Percentiles rank a stretch among this genome's conserved stretches.
phyloP scores from a whole-genome alignment of 148 eudicot species.

The Heliosperma pusillum region DNA sequence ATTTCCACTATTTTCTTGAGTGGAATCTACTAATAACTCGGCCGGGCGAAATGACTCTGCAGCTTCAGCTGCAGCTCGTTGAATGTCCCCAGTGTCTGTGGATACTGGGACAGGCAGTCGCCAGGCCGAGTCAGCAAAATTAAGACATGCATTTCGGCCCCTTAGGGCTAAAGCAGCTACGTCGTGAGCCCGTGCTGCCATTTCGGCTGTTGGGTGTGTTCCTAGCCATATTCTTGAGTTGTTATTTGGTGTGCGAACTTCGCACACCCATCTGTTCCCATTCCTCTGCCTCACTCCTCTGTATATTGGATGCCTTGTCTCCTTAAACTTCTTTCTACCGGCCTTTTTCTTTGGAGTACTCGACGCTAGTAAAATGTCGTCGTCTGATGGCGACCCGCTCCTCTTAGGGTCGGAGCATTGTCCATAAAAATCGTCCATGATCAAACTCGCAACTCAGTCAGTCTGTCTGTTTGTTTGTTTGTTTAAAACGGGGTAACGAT shows the following conservation, averaged over 20 bases:
- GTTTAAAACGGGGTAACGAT: too few relatives aligned
- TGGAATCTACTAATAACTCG: neutral
- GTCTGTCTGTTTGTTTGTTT: too few relatives aligned
- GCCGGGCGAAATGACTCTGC: constrained; percentile 38
- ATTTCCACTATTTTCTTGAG: neutral
- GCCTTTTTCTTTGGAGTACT: constrained; percentile 44
- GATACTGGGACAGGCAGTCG: constrained; percentile 30
- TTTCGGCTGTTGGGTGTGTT: constrained; percentile 49
- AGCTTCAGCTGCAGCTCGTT: constrained; percentile 43
- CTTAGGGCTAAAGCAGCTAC: constrained; percentile 41
- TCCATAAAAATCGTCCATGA: constrained; percentile 6
- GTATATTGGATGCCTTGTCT: constrained; percentile 55
- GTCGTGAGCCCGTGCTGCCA: constrained; percentile 49
- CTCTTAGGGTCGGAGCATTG: constrained; percentile 9
- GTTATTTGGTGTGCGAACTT: constrained; percentile 43
- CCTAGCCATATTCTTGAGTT: constrained; percentile 56
- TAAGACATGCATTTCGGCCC: constrained; percentile 33
- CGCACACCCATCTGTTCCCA: constrained; percentile 52
- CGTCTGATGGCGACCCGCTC: constrained; percentile 18
- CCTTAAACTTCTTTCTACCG: constrained; percentile 54
- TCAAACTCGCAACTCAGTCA: neutral
- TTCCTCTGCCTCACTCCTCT: constrained; percentile 49
- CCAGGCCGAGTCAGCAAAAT: constrained; percentile 45
- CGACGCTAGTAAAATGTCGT: constrained; percentile 32
- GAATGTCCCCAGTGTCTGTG: constrained; percentile 27